Evolutionary conservation across 768 basidiomycete species (phyloP).

Genomic region (Suillus ampliporus): DNA sequence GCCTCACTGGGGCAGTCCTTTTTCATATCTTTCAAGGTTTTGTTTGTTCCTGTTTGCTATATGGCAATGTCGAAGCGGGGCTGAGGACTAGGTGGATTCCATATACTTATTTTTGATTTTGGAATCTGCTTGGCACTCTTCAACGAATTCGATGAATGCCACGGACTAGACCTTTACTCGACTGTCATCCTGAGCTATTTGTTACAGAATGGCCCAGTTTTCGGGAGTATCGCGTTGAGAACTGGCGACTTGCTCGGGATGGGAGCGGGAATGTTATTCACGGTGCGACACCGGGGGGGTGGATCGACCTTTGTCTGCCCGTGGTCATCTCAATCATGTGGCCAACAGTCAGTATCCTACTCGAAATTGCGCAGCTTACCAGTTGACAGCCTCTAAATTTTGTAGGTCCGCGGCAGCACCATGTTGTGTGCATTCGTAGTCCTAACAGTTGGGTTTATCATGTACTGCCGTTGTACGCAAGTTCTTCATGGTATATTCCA

Average conservation of each 20-base stretch:
- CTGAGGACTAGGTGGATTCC: too few relatives aligned
- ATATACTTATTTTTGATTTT: neutral
- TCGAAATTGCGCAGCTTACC: constrained; percentile 3
- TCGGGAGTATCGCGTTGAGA: constrained; percentile 66
- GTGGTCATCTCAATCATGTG: constrained; percentile 39
- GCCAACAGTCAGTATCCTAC: constrained; percentile 32
- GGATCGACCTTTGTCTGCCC: constrained; percentile 43
- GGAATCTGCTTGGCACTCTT: neutral
- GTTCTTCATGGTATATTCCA: constrained; percentile 52
- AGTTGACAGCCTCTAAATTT: constrained; percentile 19
- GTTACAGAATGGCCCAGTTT: constrained; percentile 51
- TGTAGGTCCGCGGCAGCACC: constrained; percentile 24
- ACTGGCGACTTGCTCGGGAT: constrained; percentile 51
- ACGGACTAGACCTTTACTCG: constrained; percentile 41
- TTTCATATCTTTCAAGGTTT: neutral
- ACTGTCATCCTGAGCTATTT: constrained; percentile 57
- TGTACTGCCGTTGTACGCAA: constrained; percentile 47
- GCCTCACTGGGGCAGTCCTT: constrained; percentile 54
- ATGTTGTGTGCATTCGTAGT: constrained; percentile 16
- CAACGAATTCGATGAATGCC: constrained; percentile 40
- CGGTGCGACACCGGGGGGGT: constrained; percentile 38
- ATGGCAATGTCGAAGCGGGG: too few relatives aligned
- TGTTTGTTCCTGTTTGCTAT: neutral
- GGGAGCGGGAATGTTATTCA: constrained; percentile 42
- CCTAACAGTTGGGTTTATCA: constrained; percentile 25